These are phyloP conservation scores for Leptographium flavum DNA, from an alignment of 2,329 filamentous ascomycete genomes.

Conservation along the genomic window DNA sequence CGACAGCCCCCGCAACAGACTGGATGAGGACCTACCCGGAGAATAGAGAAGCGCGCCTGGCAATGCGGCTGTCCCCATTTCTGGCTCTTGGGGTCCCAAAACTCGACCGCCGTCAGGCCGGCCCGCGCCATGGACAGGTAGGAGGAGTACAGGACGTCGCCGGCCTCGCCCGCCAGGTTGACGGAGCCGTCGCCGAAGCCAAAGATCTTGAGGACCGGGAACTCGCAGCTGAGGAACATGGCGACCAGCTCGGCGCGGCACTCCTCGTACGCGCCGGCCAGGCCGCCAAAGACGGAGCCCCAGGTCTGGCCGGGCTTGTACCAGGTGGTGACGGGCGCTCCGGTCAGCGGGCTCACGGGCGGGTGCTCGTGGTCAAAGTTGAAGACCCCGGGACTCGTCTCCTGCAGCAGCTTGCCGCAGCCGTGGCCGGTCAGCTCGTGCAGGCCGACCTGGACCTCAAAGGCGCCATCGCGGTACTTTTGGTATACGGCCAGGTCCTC, in stretches of 20 bases:
- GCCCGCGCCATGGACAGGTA: slow-evolving; percentile 92
- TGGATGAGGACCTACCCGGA: slow-evolving; percentile 35
- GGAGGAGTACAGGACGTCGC: slow-evolving; percentile 73
- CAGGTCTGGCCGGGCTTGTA: slow-evolving; percentile 94
- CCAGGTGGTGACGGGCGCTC: slow-evolving; percentile 67
- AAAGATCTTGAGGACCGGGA: slow-evolving; percentile 78
- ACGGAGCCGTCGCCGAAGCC: slow-evolving; percentile 68
- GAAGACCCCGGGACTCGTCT: slow-evolving; percentile 65
- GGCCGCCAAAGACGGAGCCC: slow-evolving; percentile 79
- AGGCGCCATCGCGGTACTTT: slow-evolving; percentile 72
- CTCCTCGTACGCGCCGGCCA: slow-evolving; percentile 84
- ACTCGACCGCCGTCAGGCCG: slow-evolving; percentile 77
- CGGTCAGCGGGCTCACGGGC: slow-evolving; percentile 65
- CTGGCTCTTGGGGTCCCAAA: slow-evolving; percentile 81
- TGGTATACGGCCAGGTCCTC: slow-evolving; percentile 66
- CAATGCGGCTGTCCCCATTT: slow-evolving; percentile 93
- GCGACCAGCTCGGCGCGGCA: slow-evolving; percentile 89
- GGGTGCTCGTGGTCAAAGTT: slow-evolving; percentile 81
- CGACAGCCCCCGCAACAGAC: too few species aligned
- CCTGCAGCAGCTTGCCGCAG: slow-evolving; percentile 85
- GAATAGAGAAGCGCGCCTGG: slow-evolving; percentile 79
- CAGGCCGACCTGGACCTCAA: slow-evolving; percentile 90
- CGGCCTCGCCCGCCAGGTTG: slow-evolving; percentile 62
- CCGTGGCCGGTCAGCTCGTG: slow-evolving; percentile 82
- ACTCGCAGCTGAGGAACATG: slow-evolving; percentile 83